These are phyloP conservation scores for Metschnikowia lochheadii DNA, from an alignment of 805 yeast genomes.

Conservation along the genomic window DNA sequence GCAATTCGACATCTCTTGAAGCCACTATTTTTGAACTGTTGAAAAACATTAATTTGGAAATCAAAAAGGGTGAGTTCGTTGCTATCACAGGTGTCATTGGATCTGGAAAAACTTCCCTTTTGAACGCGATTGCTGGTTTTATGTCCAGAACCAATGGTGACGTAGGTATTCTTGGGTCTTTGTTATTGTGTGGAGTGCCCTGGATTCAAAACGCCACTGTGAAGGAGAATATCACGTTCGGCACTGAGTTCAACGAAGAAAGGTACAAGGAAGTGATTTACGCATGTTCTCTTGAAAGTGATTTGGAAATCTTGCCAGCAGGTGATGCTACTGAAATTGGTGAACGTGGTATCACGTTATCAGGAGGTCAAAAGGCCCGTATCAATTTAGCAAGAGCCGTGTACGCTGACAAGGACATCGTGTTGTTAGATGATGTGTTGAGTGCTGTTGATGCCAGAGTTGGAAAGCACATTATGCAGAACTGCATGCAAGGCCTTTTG, in stretches of 20 bases:
- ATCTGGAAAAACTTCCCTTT: conserved; percentile 72
- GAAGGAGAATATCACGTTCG: conserved; percentile 70
- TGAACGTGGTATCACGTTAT: conserved; percentile 77
- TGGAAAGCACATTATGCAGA: conserved; percentile 71
- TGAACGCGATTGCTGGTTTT: conserved; percentile 67
- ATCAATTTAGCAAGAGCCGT: conserved; percentile 76
- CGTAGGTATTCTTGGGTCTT: conserved; percentile 49
- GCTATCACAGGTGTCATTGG: conserved; percentile 81
- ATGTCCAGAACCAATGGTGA: conserved; percentile 57
- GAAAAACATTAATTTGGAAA: conserved; percentile 45
- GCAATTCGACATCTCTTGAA: conserved; percentile 10
- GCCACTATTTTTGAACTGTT: conserved; percentile 42
- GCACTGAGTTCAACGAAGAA: conserved; percentile 46
- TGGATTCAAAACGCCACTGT: conserved; percentile 85
- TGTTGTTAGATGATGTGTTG: conserved; percentile 72
- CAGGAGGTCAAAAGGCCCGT: conserved; percentile 91
- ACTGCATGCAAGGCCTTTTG: conserved; percentile 61
- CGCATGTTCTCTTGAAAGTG: conserved; percentile 66
- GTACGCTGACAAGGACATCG: conserved; percentile 62
- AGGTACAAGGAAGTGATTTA: conserved; percentile 52
- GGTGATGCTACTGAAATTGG: conserved; percentile 82
- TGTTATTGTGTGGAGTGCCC: conserved; percentile 59
- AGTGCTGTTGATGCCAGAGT: conserved; percentile 87
- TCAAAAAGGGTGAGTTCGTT: conserved; percentile 64
- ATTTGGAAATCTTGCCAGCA: conserved; percentile 61